These are phyloP conservation scores for Agaricus sinodeliciosus DNA, from an alignment of 768 basidiomycete genomes.

Conservation along the genomic window DNA sequence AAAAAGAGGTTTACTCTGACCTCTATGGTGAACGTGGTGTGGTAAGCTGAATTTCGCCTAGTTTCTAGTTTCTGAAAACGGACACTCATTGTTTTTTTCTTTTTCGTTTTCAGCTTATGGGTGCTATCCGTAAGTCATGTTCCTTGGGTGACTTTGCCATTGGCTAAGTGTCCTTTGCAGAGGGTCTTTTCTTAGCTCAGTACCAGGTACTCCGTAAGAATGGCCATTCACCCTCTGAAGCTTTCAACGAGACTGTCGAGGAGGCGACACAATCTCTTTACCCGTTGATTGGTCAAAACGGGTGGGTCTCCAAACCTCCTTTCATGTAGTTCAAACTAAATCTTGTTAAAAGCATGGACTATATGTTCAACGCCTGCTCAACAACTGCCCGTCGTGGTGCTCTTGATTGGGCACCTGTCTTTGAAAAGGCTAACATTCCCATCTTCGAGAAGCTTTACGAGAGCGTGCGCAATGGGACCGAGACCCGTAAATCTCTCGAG, in stretches of 20 bases:
- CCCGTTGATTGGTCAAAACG: constrained; percentile 93
- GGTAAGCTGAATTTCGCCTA: constrained; percentile 43
- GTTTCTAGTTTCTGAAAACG: neutral
- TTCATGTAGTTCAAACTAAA: neutral
- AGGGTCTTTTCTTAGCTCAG: constrained; percentile 98
- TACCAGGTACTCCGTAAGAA: constrained; percentile 97
- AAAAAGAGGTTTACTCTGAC: constrained; percentile 99
- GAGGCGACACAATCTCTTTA: constrained; percentile 99
- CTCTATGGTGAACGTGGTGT: constrained; percentile 99
- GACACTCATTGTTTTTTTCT: constrained; percentile 9
- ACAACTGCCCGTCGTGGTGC: constrained; percentile 98
- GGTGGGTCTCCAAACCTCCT: constrained; percentile 38
- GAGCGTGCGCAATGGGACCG: constrained; percentile 90
- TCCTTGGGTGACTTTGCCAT: neutral
- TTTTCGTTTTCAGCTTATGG: constrained; percentile 68
- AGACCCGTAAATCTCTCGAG: constrained; percentile 95
- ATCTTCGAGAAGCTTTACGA: constrained; percentile 94
- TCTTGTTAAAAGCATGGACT: constrained; percentile 73
- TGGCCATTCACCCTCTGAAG: constrained; percentile 95
- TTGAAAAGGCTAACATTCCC: constrained; percentile 90
- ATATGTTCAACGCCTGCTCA: constrained; percentile 99
- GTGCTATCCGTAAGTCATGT: constrained; percentile 73
- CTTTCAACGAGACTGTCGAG: constrained; percentile 99
- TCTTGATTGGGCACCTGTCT: constrained; percentile 97
- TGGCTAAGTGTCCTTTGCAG: constrained; percentile 26